These are phyloP conservation scores for Haematococcus sp. DNA, from an alignment of 139 green algal species.

Conservation along the genomic window DNA sequence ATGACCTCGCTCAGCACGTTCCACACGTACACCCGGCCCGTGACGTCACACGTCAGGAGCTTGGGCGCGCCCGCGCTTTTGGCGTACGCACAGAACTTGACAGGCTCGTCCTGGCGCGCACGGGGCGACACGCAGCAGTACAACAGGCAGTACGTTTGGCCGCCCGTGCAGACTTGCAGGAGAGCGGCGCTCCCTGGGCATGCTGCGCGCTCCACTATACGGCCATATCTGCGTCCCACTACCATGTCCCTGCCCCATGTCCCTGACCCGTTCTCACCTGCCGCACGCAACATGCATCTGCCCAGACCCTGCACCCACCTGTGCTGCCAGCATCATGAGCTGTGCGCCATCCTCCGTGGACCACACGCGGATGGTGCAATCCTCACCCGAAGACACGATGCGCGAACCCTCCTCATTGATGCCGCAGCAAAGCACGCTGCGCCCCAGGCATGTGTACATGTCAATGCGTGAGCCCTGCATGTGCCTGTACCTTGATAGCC, in stretches of 20 bases:
- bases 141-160: too few species aligned
- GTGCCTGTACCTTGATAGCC: too few species aligned
- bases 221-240: background rate
- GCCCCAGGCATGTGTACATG: too few species aligned
- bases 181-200: too few species aligned
- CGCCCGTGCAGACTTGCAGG: background rate
- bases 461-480: too few species aligned
- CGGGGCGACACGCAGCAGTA: background rate
- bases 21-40: constrained; percentile 44
- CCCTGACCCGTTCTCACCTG: too few species aligned
- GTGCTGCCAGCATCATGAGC: constrained; percentile 36
- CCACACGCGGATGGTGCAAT: constrained; percentile 45
- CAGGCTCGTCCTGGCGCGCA: constrained; percentile 43
- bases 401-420: constrained; percentile 36
- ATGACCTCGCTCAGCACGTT: constrained; percentile 36
- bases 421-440: constrained; percentile 39
- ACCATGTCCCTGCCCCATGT: too few species aligned
- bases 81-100: constrained; percentile 42
- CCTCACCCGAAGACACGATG: constrained; percentile 34
- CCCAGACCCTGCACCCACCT: too few species aligned
- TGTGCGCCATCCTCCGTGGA: constrained; percentile 35
- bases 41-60: constrained; percentile 33
- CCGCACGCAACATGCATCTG: too few species aligned
- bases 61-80: constrained; percentile 13
- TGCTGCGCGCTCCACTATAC: too few species aligned